Base-by-base conservation (phyloP, 768 basidiomycete species). In the Lanmaoa pseudosensibilis region DNA sequence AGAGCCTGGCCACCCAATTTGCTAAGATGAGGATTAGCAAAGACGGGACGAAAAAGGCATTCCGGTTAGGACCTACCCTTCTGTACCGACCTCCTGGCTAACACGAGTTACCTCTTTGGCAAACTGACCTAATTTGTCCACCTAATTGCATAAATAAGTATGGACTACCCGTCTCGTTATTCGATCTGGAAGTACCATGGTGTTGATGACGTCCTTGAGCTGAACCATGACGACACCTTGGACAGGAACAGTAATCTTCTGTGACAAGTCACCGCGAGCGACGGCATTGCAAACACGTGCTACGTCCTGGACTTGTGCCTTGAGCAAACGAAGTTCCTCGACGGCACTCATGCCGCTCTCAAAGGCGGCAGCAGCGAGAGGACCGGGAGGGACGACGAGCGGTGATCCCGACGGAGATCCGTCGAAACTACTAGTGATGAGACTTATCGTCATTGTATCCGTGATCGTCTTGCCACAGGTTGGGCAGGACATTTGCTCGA, bases 41-140 rank as follows among this genome's bases (percentile, higher is more conserved):
- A 44, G 65, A 77, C 12, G 47, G 46, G 32, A 52, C 52, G 2
- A 47, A 47, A 52, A 32, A 34, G n/a, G 52, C 0, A 44, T 36
- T 16, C 46, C 40, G 25, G 46, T 65, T 39, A 66, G 69, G 48
- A 40, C 69, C 73, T 52, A 84, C 83, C 83, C 85, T 79, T 89
- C 87, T 53, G 87, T 90, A 21, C 89, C 89, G 70, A 96, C 94
- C 69, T 91, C 89, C 69, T 87, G 86, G 62, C 82, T 83, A 55
- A 91, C 89, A 56, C 93, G 83, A 56, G 92, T 94, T 37, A 94
- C 92, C 70, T 94, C 92, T 68, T 87, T 87, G 36, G 95, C 94
- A 72, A 98, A 96, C 65, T 90, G 87, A 54, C 88, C 85, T 30
- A 98, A 78, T 64, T 83, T 80, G 68, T 86, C 85, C 59, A 85